Base-by-base conservation (phyloP, 2,329 filamentous ascomycete genomes). In the Scorias spongiosa region DNA sequence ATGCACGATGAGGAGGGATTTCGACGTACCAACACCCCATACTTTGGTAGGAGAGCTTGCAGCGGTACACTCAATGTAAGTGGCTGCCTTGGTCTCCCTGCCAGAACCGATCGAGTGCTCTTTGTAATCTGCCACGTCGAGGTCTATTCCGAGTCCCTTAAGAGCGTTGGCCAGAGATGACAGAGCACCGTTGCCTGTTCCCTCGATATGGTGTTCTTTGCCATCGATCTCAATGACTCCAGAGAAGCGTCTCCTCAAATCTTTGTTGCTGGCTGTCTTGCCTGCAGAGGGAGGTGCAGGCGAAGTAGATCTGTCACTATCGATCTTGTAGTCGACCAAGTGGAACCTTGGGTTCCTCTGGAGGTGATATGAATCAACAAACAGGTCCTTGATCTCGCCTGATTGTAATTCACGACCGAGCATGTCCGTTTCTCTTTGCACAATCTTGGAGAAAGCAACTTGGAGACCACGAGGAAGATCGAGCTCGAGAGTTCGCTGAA, bases 91-190 rank as follows among this genome's bases (percentile, higher is more conserved):
- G 52, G 89, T 85, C 48, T 86, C 77, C 45, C 78, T 76, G 48
- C 84, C 85, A 42, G 73, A 71, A 51, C 86, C 86, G 53, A 96
- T 87, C 26, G 88, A 82, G 65, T 96, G 89, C 64, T 96, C 91
- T 70, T 93, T 94, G 71, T 96, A 96, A 62, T 95, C 86, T 39
- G 80, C 76, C 42, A 96, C 86, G 58, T 96, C 89, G 18, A 96
- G 70, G 57, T 93, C 81, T 50, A 96, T 81, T 46, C 85, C 84
- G 29, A 96, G 66, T 12, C 72, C 71, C 54, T 77, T 76, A 38
- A 98, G 72, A 12, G 88, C 89, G 54, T 86, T 80, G 2, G 85
- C 85, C 57, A 96, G 67, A 49, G 83, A 85, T 2, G 87, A 95
- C 54, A 96, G 85, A 29, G 89, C 86, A 57, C 89, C 89, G 58